Conservation (phyloP, 2,329 filamentous ascomycete species). For the Purpureocillium takamizusanense region DNA sequence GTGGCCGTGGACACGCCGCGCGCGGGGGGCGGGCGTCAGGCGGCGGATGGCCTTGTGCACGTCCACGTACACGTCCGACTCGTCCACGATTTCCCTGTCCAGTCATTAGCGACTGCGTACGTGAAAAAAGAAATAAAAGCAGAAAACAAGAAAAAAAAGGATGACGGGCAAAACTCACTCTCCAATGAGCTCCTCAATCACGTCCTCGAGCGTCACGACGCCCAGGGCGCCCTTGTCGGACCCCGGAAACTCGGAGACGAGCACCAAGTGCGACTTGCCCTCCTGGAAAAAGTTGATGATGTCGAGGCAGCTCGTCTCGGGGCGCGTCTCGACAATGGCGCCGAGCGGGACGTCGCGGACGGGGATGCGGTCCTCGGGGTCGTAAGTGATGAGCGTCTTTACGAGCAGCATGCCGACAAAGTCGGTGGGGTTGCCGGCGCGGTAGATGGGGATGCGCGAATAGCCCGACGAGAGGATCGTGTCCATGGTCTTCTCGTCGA, state of each 20-base stretch:
- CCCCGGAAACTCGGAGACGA: constrained; percentile 86
- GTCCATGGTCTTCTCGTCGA: constrained; percentile 93
- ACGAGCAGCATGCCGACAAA: constrained; percentile 97
- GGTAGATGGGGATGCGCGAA: constrained; percentile 90
- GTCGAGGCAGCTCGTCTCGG: constrained; percentile 92
- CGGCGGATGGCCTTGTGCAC: constrained; percentile 96
- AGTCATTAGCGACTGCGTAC: constrained; percentile 13
- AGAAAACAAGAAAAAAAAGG: too few relatives aligned
- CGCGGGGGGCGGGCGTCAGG: constrained; percentile 73
- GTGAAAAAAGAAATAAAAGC: too few relatives aligned
- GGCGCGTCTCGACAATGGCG: constrained; percentile 87
- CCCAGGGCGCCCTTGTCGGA: constrained; percentile 84
- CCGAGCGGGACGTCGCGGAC: constrained; percentile 89
- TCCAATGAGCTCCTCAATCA: constrained; percentile 97
- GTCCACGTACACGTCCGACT: constrained; percentile 96
- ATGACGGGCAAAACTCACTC: constrained; percentile 54
- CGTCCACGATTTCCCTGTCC: constrained; percentile 87
- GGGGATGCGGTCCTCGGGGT: constrained; percentile 81
- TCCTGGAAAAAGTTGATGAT: constrained; percentile 99
- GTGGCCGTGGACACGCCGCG: constrained; percentile 38
- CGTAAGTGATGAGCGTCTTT: constrained; percentile 98
- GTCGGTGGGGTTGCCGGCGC: constrained; percentile 72
- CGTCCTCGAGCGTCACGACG: constrained; percentile 92
- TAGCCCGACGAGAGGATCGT: constrained; percentile 88
- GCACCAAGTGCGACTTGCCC: constrained; percentile 96